These are phyloP conservation scores for Mycena chlorophos DNA, from an alignment of 768 basidiomycete genomes.

Conservation along the genomic window DNA sequence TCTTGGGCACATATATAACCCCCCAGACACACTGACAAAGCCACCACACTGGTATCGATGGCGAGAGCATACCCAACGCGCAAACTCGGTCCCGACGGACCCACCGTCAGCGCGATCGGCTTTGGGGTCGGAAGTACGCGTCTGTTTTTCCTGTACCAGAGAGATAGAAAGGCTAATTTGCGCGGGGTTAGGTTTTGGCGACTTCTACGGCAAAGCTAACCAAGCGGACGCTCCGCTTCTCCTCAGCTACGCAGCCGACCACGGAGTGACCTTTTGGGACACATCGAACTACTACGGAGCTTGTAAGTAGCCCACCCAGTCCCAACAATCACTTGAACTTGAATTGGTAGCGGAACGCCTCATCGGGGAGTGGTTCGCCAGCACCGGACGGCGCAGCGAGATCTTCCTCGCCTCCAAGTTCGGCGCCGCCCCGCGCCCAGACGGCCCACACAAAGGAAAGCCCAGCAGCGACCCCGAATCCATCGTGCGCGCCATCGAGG, in stretches of 20 bases:
- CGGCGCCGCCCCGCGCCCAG: slow-evolving; percentile 25
- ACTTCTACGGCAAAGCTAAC: slow-evolving; percentile 20
- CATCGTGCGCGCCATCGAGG: slow-evolving; percentile 28
- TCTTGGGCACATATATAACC: too few relatives aligned
- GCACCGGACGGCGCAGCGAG: slow-evolving; percentile 24
- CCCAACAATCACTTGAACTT: background rate
- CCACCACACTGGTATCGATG: too few relatives aligned
- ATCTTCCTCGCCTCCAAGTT: slow-evolving; percentile 56
- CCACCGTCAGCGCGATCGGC: slow-evolving; percentile 15
- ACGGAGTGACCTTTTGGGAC: slow-evolving; percentile 47
- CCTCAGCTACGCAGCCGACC: slow-evolving; percentile 22
- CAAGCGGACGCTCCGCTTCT: slow-evolving; percentile 6
- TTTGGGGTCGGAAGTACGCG: slow-evolving; percentile 13
- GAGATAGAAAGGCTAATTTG: too few relatives aligned
- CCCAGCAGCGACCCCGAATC: slow-evolving; percentile 37
- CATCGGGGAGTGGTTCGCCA: slow-evolving; percentile 43
- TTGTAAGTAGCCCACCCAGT: slow-evolving; percentile 1
- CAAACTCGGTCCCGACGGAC: slow-evolving; percentile 14
- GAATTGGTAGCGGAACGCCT: slow-evolving; percentile 30
- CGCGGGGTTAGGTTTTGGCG: slow-evolving; percentile 12
- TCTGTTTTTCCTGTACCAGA: too few relatives aligned
- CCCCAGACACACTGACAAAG: too few relatives aligned
- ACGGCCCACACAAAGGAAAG: slow-evolving; percentile 16
- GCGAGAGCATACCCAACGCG: slow-evolving; percentile 7
- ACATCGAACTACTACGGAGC: slow-evolving; percentile 39